A percentile compares a stretch with the other conserved stretches of the same genome.
These are phyloP conservation scores for Coniochaeta prunicola DNA, from an alignment of 2,329 filamentous ascomycete genomes.

Conservation along the genomic window DNA sequence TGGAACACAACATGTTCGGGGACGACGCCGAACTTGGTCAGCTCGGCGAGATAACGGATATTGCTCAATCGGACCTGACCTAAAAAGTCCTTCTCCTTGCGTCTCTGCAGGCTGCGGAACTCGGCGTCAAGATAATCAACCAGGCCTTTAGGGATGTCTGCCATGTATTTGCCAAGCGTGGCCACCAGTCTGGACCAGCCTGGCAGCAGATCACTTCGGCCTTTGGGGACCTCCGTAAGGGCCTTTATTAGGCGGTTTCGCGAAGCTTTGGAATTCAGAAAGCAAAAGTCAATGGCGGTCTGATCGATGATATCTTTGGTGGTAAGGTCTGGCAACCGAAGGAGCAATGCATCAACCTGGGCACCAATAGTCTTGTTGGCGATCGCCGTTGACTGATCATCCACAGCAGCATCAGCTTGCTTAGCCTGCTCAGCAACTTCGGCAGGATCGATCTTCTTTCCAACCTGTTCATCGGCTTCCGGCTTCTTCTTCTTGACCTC, in stretches of 20 bases:
- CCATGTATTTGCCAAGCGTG: constrained; percentile 88
- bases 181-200: constrained; percentile 89
- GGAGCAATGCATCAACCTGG: constrained; percentile 85
- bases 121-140: constrained; percentile 92
- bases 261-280: constrained; percentile 96
- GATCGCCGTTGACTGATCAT: constrained; percentile 89
- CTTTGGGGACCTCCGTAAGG: constrained; percentile 89
- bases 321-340: constrained; percentile 82
- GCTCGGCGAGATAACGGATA: constrained; percentile 92
- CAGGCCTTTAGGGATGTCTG: constrained; percentile 85
- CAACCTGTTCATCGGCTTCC: constrained; percentile 74
- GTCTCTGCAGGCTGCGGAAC: constrained; percentile 90
- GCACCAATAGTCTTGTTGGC: constrained; percentile 96
- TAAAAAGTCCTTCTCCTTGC: constrained; percentile 96
- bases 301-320: constrained; percentile 90
- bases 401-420: constrained; percentile 40
- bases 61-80: constrained; percentile 91
- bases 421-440: constrained; percentile 46
- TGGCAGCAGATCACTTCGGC: constrained; percentile 82
- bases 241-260: constrained; percentile 90
- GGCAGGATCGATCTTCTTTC: constrained; percentile 59
- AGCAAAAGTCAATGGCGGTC: constrained; percentile 93
- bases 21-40: constrained; percentile 97
- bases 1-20: constrained; percentile 99
- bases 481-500: constrained; percentile 90